Base-by-base conservation (phyloP, 306 rosid species). In the Acacia melanoxylon region DNA sequence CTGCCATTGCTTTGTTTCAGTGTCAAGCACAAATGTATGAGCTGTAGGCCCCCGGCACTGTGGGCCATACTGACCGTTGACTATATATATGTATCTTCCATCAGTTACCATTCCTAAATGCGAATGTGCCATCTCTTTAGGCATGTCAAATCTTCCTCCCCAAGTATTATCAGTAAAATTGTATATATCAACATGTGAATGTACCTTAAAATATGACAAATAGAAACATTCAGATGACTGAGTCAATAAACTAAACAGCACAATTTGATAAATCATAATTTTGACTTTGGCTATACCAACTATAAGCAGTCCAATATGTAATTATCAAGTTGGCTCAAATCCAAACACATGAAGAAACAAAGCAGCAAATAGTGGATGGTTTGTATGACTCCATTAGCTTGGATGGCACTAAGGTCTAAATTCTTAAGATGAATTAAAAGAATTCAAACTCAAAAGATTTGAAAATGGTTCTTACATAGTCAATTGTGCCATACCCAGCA, bases 51-150 rank as follows among this genome's bases (percentile, higher is more conserved):
- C 98, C 87, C 99, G 89, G 83, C 98, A 95, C 66, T 93, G 99
- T 0, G 98, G 99, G 33, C 99, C 99, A 82, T 87, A 89, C 85
- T 95, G 99, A 33, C 99, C 99, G 33, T 90, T 90, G 20, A 95
- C 92, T 17, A 93, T 75, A 66, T 89, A 95, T 75, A 95, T 89
- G 87, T 90, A 91, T 85, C 98, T 91, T 41, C 97, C 98, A 85
- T 95, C 99, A 10, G 90, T 89, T 41, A 81, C 91, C 86, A 93
- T 90, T 83, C 99, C 99, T 81, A 95, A 89, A 89, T 95, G 99
- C 3, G 99, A 95, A 84, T 95, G 91, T 19, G 90, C 99, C 99
- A 95, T 93, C 78, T 95, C 97, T 86, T 93, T 95, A n/a, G 99
- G 99, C 95, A 87, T 93, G 76, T 87, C 95, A 89, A 95, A 89